Conservation (phyloP, 768 basidiomycete species). For the Mycena polygramma region DNA sequence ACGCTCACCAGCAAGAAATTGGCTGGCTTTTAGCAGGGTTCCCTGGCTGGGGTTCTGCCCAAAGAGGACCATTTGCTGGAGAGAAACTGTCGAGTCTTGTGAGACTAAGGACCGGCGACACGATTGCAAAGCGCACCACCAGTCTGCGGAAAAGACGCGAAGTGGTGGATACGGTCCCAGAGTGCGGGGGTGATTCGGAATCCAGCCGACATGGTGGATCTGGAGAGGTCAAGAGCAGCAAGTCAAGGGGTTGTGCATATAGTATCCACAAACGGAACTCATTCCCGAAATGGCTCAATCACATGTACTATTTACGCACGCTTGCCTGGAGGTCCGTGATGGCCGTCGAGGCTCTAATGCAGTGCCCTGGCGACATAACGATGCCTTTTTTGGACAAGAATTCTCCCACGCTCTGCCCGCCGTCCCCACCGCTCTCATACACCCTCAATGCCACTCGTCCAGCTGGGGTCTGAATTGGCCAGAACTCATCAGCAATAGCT, state of each 20-base stretch:
- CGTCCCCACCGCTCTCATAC: no score
- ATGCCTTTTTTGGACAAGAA: no score
- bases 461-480: no score
- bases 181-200: constrained; percentile 84
- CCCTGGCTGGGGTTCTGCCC: constrained; percentile 97
- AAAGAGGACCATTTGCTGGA: constrained; percentile 98
- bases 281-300: not conserved
- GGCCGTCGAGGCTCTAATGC: no score
- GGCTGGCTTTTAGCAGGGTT: constrained; percentile 91
- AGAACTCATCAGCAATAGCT: no score
- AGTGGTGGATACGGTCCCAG: constrained; percentile 94
- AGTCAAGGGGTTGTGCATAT: not conserved
- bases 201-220: constrained; percentile 60
- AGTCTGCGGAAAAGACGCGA: constrained; percentile 93
- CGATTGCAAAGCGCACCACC: constrained; percentile 69
- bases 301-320: not conserved
- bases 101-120: constrained; percentile 1
- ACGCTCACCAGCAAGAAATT: constrained; percentile 81
- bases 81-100: constrained; percentile 70
- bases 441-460: no score
- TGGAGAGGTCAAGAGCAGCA: not conserved
- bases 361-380: no score
- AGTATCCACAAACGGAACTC: not conserved
- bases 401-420: no score
- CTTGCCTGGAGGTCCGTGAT: not conserved